Evolutionary conservation across 2,329 filamentous ascomycete species (phyloP).

Genomic region (Macrophomina tecta): DNA sequence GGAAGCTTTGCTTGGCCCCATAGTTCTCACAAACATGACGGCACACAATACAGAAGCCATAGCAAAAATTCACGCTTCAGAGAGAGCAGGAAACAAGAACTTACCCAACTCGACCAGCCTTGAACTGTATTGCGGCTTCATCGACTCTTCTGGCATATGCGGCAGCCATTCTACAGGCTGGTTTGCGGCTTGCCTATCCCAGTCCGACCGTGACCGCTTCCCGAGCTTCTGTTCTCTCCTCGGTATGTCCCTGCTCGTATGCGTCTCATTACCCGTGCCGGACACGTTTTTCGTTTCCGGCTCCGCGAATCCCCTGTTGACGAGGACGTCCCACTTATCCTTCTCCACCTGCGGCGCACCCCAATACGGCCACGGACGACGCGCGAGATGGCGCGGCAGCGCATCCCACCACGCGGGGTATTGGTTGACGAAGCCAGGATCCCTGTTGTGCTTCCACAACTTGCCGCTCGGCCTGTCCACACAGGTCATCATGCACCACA

Average conservation of each 20-base stretch:
- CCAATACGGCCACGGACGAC: background rate
- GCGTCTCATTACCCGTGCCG: no score
- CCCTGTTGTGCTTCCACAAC: no score
- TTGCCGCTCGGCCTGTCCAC: no score
- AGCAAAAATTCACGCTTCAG: no score
- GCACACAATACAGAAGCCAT: no score
- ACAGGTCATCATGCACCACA: background rate
- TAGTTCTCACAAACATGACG: no score
- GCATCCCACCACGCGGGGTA: background rate
- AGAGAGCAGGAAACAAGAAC: background rate
- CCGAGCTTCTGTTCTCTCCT: background rate
- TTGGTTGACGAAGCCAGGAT: background rate
- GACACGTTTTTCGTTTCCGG: no score
- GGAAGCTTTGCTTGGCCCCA: no score
- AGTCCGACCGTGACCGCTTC: background rate
- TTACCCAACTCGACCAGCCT: conserved; percentile 14
- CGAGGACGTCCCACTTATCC: background rate
- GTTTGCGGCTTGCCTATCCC: background rate
- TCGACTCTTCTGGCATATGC: background rate
- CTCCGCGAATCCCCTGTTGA: background rate
- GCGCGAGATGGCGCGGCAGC: background rate
- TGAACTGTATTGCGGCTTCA: background rate
- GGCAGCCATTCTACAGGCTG: background rate
- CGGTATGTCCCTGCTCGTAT: background rate
- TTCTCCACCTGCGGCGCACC: background rate